Percentiles rank a stretch among this genome's conserved stretches.
Conservation (phyloP, 2,329 filamentous ascomycete species). For the Furcasterigmium furcatum region DNA sequence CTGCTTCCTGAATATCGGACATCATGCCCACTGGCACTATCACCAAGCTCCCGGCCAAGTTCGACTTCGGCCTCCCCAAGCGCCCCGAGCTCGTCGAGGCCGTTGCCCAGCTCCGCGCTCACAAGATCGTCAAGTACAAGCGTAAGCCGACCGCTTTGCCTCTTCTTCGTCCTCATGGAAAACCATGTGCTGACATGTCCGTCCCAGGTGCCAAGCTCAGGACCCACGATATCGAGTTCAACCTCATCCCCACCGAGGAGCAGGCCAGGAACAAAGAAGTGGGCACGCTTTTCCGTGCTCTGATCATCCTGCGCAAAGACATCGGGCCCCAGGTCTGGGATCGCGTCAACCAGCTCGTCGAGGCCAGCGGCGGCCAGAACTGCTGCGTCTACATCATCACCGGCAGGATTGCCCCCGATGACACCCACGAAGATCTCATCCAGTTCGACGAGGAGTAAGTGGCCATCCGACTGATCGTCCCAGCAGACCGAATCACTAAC, state of each 20-base stretch:
- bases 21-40: not conserved
- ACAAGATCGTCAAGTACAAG: not conserved
- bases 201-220: slow-evolving; percentile 34
- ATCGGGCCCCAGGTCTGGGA: not conserved
- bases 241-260: slow-evolving; percentile 12
- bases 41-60: not conserved
- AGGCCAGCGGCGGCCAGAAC: not conserved
- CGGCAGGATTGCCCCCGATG: not conserved
- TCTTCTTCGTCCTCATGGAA: not conserved
- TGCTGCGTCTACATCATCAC: not conserved
- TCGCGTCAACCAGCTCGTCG: not conserved
- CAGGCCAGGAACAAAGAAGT: not conserved
- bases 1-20: not conserved
- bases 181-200: not conserved
- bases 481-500: not conserved
- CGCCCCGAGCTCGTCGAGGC: not conserved
- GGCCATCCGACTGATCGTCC: not conserved
- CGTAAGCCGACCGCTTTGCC: not conserved
- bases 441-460: not conserved
- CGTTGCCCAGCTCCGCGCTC: not conserved
- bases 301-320: not conserved
- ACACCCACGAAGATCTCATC: not conserved
- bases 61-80: not conserved
- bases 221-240: slow-evolving; percentile 43
- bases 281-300: not conserved